Percentiles rank a stretch among this genome's conserved stretches.
phyloP scores from a whole-genome alignment of 2,329 filamentous ascomycete species.

The Penicillium capsulatum region DNA sequence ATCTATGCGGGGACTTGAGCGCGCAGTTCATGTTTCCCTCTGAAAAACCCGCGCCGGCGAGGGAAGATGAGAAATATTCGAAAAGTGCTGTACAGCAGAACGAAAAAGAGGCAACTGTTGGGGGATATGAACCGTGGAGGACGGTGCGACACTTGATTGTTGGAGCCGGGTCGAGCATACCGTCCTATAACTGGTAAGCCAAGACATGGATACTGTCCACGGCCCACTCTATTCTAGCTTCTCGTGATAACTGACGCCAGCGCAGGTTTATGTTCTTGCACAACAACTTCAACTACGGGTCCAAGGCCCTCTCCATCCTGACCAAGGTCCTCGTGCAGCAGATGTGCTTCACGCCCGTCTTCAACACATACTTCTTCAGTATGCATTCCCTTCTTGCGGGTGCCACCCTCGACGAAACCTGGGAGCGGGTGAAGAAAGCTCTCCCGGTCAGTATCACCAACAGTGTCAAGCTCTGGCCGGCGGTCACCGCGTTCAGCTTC shows the following conservation, averaged over 20 bases:
- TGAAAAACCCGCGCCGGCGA: slow-evolving; percentile 25
- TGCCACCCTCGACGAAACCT: slow-evolving; percentile 59
- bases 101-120: slow-evolving; percentile 29
- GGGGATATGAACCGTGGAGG: slow-evolving; percentile 61
- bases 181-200: slow-evolving; percentile 73
- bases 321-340: slow-evolving; percentile 81
- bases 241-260: not conserved
- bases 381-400: slow-evolving; percentile 72
- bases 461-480: slow-evolving; percentile 82
- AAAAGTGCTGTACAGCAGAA: slow-evolving; percentile 16
- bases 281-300: slow-evolving; percentile 76
- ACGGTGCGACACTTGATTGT: slow-evolving; percentile 71
- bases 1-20: slow-evolving; percentile 70
- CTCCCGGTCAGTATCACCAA: slow-evolving; percentile 74
- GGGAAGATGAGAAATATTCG: slow-evolving; percentile 42
- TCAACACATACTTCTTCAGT: slow-evolving; percentile 80
- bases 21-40: slow-evolving; percentile 63
- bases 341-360: slow-evolving; percentile 71
- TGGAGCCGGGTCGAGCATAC: slow-evolving; percentile 68
- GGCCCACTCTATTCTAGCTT: not conserved
- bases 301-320: slow-evolving; percentile 64
- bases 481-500: slow-evolving; percentile 80
- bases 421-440: slow-evolving; percentile 67
- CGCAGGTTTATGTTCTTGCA: slow-evolving; percentile 74
- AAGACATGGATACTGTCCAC: too few relatives aligned